Conservation (phyloP, 2,329 filamentous ascomycete species). For the Pseudogymnoascus sp. region DNA sequence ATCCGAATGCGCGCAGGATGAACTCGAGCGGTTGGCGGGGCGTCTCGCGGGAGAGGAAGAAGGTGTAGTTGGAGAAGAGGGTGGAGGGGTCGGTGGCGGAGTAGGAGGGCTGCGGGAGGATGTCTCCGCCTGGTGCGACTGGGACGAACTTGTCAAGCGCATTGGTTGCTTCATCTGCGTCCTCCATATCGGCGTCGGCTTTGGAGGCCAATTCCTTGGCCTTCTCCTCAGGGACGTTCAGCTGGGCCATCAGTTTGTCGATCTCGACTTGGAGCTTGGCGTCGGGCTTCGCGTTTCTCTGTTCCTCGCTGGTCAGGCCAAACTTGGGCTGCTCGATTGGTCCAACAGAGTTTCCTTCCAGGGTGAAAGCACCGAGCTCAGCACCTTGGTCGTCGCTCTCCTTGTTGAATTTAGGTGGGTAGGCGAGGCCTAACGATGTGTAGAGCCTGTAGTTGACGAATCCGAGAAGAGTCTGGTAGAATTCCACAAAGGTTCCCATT, state of each 20-base stretch:
- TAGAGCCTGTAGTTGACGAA: conserved; percentile 97
- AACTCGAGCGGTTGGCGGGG: conserved; percentile 88
- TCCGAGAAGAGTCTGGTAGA: conserved; percentile 91
- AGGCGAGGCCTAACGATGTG: conserved; percentile 83
- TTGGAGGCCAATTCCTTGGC: conserved; percentile 37
- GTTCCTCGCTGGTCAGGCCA: conserved; percentile 43
- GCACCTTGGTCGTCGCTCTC: conserved; percentile 82
- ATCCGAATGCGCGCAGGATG: conserved; percentile 86
- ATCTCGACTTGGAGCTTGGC: conserved; percentile 59
- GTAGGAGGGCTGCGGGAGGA: conserved; percentile 69
- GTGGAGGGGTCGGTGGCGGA: conserved; percentile 59
- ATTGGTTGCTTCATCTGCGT: conserved; percentile 45
- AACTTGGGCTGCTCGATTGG: conserved; percentile 45
- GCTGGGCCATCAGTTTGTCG: conserved; percentile 60
- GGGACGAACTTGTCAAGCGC: conserved; percentile 89
- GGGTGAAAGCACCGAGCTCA: conserved; percentile 82
- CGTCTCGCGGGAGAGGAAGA: conserved; percentile 90
- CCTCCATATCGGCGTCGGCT: conserved; percentile 30
- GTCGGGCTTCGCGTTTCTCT: conserved; percentile 43
- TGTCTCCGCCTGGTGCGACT: conserved; percentile 74
- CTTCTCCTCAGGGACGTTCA: conserved; percentile 47
- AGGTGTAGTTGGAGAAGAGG: conserved; percentile 82
- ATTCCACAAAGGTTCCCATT: conserved; percentile 98
- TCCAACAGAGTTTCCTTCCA: conserved; percentile 66
- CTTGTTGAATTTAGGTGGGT: conserved; percentile 88